Evolutionary conservation across 331 rosid species (phyloP).

Genomic region (Saraca asoca): DNA sequence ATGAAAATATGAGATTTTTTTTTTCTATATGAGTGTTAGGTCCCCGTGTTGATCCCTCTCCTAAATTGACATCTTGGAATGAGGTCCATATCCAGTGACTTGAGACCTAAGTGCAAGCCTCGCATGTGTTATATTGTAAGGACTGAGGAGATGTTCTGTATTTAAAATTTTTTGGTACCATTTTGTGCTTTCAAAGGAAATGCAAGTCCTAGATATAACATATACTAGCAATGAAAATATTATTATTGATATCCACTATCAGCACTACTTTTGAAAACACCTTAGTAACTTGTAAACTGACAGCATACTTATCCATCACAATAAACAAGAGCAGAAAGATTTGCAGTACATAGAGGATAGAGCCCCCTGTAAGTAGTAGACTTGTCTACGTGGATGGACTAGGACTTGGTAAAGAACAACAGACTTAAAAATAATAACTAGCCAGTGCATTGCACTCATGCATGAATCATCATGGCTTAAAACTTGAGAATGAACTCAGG

Average conservation of each 20-base stretch:
- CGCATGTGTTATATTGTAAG: background rate
- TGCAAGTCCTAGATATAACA: background rate
- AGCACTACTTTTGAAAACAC: background rate
- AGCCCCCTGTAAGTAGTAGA: slow-evolving; percentile 25
- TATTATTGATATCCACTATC: slow-evolving; percentile 6
- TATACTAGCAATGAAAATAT: background rate
- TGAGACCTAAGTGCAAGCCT: slow-evolving; percentile 12
- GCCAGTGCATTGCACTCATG: slow-evolving; percentile 25
- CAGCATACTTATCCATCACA: slow-evolving; percentile 18
- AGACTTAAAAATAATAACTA: slow-evolving; percentile 11
- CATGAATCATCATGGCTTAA: slow-evolving; percentile 14
- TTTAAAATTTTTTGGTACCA: background rate
- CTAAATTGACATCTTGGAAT: too few species aligned
- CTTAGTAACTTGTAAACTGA: slow-evolving; percentile 7
- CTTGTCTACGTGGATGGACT: slow-evolving; percentile 18
- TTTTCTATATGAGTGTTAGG: too few species aligned
- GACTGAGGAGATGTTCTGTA: background rate
- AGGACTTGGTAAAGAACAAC: slow-evolving; percentile 6
- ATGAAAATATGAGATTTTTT: too few species aligned
- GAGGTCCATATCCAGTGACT: background rate
- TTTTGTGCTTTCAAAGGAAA: background rate
- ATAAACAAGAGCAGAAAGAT: background rate
- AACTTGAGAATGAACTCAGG: slow-evolving; percentile 44
- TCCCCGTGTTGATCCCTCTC: too few species aligned
- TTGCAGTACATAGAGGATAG: slow-evolving; percentile 3